Evolutionary conservation across 352 stramenopile species (phyloP), one percentile per base, ranked within the genome.

Genomic region (Pythium brassicae): DNA sequence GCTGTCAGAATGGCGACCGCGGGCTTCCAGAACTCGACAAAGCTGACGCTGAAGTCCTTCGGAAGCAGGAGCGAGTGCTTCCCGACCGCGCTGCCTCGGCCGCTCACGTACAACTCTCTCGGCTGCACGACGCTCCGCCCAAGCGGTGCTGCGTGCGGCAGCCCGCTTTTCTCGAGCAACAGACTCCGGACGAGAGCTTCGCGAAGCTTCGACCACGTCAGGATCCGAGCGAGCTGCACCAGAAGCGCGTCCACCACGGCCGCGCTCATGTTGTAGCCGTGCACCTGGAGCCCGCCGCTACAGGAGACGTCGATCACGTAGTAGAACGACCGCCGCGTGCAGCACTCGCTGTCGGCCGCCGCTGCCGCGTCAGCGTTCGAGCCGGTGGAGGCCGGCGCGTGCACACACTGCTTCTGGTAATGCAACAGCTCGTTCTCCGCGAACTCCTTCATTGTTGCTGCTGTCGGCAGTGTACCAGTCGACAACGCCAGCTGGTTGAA

Each of bases 201-300:
- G 7, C 83, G 81, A 53, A 94, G 70, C 49, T 77, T 66, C n/a
- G 53, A 80, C 83, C 83, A 94, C 25, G 81, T 94, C 23, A 89
- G 50, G 40, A 89, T 63, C 12, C 76, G 69, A 10, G 81, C 71
- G 10, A 86, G 52, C 40, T 87, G 68, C 9, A 74, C 68, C 4
- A 77, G 56, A 25, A 94, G 59, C 3, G 64, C 66, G 22, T 94
- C 83, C 17, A 87, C 62, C 15, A 92, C 62, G 43, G 71, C 63
- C 1, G 63, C 58, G 42, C 82, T 89, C 72, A 92, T 80, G 53
- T 94, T 94, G 68, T 94, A 94, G 46, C 73, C 83, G 48, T 85
- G 88, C 20, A 89, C 61, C 0, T 65, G 64, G 25, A 94, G 43
- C 0, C 83, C 83, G 29, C 70, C 77, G n/a, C 49, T 68, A 9